Evolutionary conservation across 2,329 filamentous ascomycete species (phyloP).

Genomic region (Penicillium italicum): DNA sequence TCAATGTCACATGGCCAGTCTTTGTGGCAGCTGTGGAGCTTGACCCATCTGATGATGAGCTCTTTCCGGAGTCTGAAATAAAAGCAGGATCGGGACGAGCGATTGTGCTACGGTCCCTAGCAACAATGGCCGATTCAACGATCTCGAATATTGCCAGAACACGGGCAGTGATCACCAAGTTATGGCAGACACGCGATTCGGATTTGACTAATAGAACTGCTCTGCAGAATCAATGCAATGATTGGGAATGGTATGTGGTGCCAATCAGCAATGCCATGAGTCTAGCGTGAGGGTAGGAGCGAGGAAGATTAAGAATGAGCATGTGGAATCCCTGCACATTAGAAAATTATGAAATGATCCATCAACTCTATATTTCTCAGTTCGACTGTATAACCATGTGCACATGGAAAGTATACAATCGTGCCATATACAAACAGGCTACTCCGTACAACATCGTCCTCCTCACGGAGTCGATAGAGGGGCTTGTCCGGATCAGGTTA

Average conservation of each 20-base stretch:
- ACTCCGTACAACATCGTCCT: too few relatives aligned
- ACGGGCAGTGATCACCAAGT: constrained; percentile 46
- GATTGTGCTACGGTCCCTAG: constrained; percentile 41
- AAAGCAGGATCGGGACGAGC: constrained; percentile 33
- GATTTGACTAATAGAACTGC: constrained; percentile 26
- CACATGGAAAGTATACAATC: too few relatives aligned
- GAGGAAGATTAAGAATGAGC: neutral
- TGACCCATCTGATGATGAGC: constrained; percentile 37
- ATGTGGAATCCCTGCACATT: neutral
- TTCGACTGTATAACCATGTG: neutral
- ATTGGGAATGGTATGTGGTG: constrained; percentile 44
- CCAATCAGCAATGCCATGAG: constrained; percentile 44
- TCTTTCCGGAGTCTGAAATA: constrained; percentile 26
- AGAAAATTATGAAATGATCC: neutral
- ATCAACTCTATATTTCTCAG: neutral
- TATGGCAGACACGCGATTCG: constrained; percentile 47
- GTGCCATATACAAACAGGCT: too few relatives aligned
- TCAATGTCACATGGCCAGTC: constrained; percentile 43
- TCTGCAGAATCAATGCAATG: constrained; percentile 30
- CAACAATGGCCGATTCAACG: constrained; percentile 41
- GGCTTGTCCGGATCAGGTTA: constrained; percentile 4
- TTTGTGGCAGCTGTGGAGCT: constrained; percentile 47
- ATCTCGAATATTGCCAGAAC: constrained; percentile 46
- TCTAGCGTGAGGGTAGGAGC: constrained; percentile 32
- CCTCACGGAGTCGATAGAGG: too few relatives aligned